A percentile compares a stretch with the other conserved stretches of the same genome.
Conservation (phyloP, 75 land plant genomes). For the Ceratopteris richardii region DNA sequence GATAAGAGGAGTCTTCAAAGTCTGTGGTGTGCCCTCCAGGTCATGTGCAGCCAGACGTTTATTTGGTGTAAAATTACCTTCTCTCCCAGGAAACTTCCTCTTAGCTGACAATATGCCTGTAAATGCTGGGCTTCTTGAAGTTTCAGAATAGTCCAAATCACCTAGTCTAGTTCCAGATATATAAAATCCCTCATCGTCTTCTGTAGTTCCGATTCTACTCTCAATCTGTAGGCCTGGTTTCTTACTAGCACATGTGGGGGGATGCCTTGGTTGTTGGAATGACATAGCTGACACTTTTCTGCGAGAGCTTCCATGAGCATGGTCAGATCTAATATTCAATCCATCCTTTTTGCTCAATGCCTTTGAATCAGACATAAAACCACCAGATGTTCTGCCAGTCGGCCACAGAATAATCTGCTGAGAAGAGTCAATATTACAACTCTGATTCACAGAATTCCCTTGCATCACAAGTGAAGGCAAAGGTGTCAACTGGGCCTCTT, state of each 20-base stretch:
- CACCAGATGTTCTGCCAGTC: conserved; percentile 47
- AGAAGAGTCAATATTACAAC: conserved; percentile 36
- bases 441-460: conserved; percentile 35
- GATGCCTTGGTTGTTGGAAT: conserved; percentile 6
- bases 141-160: conserved; percentile 12
- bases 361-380: conserved; percentile 44
- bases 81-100: conserved; percentile 63
- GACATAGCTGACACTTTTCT: conserved; percentile 59
- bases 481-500: conserved; percentile 82
- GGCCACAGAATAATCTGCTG: conserved; percentile 67
- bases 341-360: conserved; percentile 34
- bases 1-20: too few species aligned
- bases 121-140: conserved; percentile 27
- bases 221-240: background rate
- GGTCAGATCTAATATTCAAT: conserved; percentile 23
- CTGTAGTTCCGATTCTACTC: background rate
- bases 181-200: background rate
- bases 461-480: conserved; percentile 56
- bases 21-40: conserved; percentile 7
- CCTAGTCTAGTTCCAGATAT: conserved; percentile 2
- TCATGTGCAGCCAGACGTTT: conserved; percentile 54
- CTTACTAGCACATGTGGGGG: background rate
- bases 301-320: conserved; percentile 17
- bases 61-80: conserved; percentile 25
- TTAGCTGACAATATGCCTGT: conserved; percentile 57